phyloP scores from a whole-genome alignment of 306 rosid genomes.

The Lathyrus sativus region DNA sequence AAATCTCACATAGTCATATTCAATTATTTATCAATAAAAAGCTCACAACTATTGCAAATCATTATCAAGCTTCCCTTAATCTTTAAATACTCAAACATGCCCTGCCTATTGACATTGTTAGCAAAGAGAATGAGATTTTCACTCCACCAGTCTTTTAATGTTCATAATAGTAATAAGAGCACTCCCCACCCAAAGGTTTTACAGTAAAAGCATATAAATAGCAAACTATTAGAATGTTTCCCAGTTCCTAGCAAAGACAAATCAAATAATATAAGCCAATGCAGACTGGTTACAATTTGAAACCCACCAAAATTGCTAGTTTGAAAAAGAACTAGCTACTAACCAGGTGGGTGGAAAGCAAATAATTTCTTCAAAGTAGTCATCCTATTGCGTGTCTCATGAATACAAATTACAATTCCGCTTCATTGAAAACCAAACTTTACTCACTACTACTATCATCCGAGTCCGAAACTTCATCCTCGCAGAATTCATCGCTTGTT shows the following conservation, averaged over 20 bases:
- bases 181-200: neutral
- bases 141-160: neutral
- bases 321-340: conserved; percentile 25
- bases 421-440: conserved; percentile 33
- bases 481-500: conserved; percentile 47
- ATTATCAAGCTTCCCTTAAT: neutral
- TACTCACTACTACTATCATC: conserved; percentile 31
- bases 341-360: conserved; percentile 26
- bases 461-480: conserved; percentile 49
- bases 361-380: conserved; percentile 4
- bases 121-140: conserved; percentile 12
- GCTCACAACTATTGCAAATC: conserved; percentile 22
- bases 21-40: conserved; percentile 15
- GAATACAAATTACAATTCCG: conserved; percentile 36
- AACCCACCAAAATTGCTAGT: conserved; percentile 3
- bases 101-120: neutral
- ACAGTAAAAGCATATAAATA: neutral
- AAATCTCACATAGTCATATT: conserved; percentile 16
- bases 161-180: neutral
- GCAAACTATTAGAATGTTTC: conserved; percentile 18
- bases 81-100: neutral
- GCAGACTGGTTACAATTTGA: conserved; percentile 8
- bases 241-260: conserved; percentile 21
- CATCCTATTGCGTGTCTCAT: conserved; percentile 9
- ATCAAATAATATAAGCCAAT: conserved; percentile 12